These are phyloP conservation scores for Pestalotiopsis fici DNA, from an alignment of 2,329 filamentous ascomycete genomes.

Conservation along the genomic window DNA sequence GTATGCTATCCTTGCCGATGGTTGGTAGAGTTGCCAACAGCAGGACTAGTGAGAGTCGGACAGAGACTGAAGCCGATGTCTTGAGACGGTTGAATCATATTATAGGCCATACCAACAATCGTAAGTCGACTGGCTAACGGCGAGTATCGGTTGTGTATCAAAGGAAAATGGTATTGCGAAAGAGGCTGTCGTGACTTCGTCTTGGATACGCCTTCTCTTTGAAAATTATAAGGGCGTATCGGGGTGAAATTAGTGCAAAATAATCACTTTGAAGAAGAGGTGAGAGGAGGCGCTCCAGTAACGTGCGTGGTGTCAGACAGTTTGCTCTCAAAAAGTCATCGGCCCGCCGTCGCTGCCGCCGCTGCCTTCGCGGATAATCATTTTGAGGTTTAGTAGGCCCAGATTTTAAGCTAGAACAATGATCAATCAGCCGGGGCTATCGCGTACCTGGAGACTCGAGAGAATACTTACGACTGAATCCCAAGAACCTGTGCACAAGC, in stretches of 20 bases:
- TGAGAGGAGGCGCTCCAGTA: conserved; percentile 12
- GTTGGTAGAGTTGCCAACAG: not conserved
- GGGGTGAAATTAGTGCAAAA: conserved; percentile 39
- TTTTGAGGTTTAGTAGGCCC: conserved; percentile 66
- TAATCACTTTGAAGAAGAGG: conserved; percentile 20
- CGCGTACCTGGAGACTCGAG: conserved; percentile 18
- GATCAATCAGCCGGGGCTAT: conserved; percentile 56
- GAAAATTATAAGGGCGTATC: conserved; percentile 40
- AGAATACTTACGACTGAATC: conserved; percentile 83
- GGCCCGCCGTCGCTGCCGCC: conserved; percentile 9
- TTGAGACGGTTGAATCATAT: conserved; percentile 18
- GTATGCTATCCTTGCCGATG: not conserved
- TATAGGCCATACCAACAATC: conserved; percentile 22
- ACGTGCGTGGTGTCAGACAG: conserved; percentile 10
- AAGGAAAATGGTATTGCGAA: conserved; percentile 34
- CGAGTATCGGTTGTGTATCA: conserved; percentile 25
- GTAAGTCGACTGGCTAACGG: conserved; percentile 21
- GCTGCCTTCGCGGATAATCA: not conserved
- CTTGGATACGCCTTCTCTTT: conserved; percentile 41
- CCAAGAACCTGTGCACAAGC: conserved; percentile 98
- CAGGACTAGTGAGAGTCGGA: not conserved
- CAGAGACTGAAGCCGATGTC: conserved; percentile 27
- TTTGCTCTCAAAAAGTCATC: conserved; percentile 8
- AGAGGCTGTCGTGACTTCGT: conserved; percentile 49
- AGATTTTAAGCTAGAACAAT: conserved; percentile 73